These are phyloP conservation scores for Podospora didyma DNA, from an alignment of 495 filamentous ascomycete genomes.

Conservation along the genomic window DNA sequence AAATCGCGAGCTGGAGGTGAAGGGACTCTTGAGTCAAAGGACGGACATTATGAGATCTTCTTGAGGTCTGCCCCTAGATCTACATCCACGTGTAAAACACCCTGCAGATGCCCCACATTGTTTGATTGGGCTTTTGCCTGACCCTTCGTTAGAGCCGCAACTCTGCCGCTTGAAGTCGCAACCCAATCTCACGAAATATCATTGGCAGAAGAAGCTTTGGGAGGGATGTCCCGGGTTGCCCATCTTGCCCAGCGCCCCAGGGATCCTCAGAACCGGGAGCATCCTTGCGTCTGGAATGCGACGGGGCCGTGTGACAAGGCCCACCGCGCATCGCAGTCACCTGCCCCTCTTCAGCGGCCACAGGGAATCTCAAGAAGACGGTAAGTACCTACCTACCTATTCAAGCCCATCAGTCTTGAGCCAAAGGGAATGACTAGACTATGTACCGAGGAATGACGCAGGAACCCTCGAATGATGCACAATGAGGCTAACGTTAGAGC, in stretches of 20 bases:
- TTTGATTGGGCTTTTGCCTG: neutral
- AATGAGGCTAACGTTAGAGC: neutral
- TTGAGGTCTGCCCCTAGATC: too few relatives aligned
- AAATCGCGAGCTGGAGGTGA: too few relatives aligned
- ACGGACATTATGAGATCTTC: too few relatives aligned
- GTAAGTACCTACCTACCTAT: too few relatives aligned
- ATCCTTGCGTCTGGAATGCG: constrained; percentile 1
- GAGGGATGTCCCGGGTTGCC: constrained; percentile 1
- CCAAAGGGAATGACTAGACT: too few relatives aligned
- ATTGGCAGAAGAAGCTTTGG: constrained; percentile 3
- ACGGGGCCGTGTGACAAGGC: constrained; percentile 6
- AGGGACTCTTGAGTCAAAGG: too few relatives aligned
- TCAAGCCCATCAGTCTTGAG: too few relatives aligned
- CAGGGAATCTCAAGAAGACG: too few relatives aligned
- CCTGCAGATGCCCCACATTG: neutral
- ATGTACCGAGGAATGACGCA: too few relatives aligned
- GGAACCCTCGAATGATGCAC: too few relatives aligned
- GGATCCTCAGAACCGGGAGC: neutral
- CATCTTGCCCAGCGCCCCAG: neutral
- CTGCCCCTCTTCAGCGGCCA: neutral
- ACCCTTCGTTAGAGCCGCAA: neutral
- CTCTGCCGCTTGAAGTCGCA: neutral
- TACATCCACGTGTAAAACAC: too few relatives aligned
- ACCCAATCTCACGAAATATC: neutral
- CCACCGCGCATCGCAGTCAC: neutral